Conservation (phyloP, 164 flowering plant genomes). For the Berberis vulgaris region DNA sequence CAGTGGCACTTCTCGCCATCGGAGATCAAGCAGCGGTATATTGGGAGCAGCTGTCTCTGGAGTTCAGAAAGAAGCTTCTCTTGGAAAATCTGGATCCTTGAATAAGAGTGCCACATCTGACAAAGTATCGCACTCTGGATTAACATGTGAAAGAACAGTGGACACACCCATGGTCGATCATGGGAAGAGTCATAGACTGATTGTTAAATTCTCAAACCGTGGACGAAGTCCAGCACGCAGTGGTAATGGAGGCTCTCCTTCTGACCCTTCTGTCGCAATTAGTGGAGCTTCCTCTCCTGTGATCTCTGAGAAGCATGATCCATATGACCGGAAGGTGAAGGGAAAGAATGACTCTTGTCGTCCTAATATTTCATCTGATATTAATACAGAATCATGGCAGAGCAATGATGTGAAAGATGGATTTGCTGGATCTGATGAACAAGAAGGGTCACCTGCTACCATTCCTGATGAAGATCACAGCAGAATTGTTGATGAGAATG, state of each 20-base stretch:
- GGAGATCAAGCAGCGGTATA: conserved; percentile 54
- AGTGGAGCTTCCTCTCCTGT: conserved; percentile 54
- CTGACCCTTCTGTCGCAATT: conserved; percentile 27
- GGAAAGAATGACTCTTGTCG: conserved; percentile 39
- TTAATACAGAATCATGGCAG: conserved; percentile 51
- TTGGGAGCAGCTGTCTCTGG: conserved; percentile 34
- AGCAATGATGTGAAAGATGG: conserved; percentile 34
- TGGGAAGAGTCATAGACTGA: conserved; percentile 54
- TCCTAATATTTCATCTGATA: conserved; percentile 28
- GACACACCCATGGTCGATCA: conserved; percentile 39
- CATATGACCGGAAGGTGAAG: conserved; percentile 32
- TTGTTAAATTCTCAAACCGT: conserved; percentile 71
- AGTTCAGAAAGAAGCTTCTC: conserved; percentile 43
- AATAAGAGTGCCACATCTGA: conserved; percentile 37
- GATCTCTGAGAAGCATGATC: conserved; percentile 46
- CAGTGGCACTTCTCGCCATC: conserved; percentile 41
- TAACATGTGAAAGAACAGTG: conserved; percentile 30
- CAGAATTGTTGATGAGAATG: conserved; percentile 25
- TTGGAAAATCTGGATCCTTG: conserved; percentile 32
- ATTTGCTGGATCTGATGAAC: conserved; percentile 44
- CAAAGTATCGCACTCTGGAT: conserved; percentile 39
- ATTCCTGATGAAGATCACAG: conserved; percentile 31
- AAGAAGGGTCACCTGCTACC: conserved; percentile 38
- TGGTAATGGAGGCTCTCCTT: conserved; percentile 35
- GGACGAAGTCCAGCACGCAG: conserved; percentile 40